Percentiles rank a stretch among this genome's conserved stretches.
Conservation (phyloP, 371 early-diverging fungal genomes). For the Blakeslea trispora region DNA sequence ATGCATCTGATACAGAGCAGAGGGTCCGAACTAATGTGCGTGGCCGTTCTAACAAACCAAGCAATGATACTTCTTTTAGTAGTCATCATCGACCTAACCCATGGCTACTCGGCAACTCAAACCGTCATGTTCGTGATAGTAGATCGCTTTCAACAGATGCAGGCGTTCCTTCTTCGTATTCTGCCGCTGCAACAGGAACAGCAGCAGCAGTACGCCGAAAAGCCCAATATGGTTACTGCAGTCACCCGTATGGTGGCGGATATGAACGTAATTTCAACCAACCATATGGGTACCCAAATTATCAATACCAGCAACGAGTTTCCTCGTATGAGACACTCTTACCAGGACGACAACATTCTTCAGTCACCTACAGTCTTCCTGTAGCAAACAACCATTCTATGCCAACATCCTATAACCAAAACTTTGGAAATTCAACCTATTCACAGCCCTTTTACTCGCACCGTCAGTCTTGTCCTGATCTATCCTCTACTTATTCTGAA, state of each 20-base stretch:
- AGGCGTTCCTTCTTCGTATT: conserved; percentile 14
- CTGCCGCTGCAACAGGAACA: conserved; percentile 3
- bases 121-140: conserved; percentile 20
- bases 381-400: background rate
- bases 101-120: conserved; percentile 10
- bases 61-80: conserved; percentile 19
- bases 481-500: conserved; percentile 20
- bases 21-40: conserved; percentile 12
- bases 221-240: conserved; percentile 23
- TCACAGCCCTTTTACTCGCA: conserved; percentile 11
- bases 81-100: conserved; percentile 6
- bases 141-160: conserved; percentile 28
- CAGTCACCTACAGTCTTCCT: conserved; percentile 20
- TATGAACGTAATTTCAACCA: conserved; percentile 5
- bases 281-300: conserved; percentile 10
- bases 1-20: conserved; percentile 35
- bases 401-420: conserved; percentile 1
- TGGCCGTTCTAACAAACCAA: conserved; percentile 24
- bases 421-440: background rate
- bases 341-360: conserved; percentile 14
- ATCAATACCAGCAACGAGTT: conserved; percentile 9
- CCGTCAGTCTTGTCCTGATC: conserved; percentile 28
- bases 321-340: conserved; percentile 17
- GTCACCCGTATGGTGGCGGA: conserved; percentile 19
- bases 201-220: conserved; percentile 13